Evolutionary conservation across 2,329 filamentous ascomycete species (phyloP).

Genomic region (Neofusicoccum umdonicola): DNA sequence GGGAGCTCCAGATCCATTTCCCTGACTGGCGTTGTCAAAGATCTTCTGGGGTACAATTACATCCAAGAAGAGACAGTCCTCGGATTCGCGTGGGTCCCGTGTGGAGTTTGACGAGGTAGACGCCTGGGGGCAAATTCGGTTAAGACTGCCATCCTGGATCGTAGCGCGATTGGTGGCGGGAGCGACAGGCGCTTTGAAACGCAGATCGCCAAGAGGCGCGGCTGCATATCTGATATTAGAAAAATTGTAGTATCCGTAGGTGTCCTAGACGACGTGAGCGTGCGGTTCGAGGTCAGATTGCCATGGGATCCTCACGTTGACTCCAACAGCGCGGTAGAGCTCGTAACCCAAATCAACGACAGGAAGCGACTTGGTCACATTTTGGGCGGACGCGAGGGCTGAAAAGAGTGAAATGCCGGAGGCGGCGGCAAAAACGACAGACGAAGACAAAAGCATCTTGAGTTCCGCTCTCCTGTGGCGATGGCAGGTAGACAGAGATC

Average conservation of each 20-base stretch:
- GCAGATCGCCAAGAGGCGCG: conserved; percentile 50
- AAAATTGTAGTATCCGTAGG: conserved; percentile 50
- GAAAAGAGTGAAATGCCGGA: background rate
- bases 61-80: conserved; percentile 43
- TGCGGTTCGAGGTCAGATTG: conserved; percentile 28
- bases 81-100: conserved; percentile 20
- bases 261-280: conserved; percentile 7
- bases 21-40: conserved; percentile 27
- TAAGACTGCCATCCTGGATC: conserved; percentile 46
- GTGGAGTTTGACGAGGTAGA: background rate
- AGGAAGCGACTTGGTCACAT: conserved; percentile 30
- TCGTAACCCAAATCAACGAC: conserved; percentile 56
- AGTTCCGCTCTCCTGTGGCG: no score
- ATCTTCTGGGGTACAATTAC: conserved; percentile 36
- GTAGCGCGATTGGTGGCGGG: conserved; percentile 44
- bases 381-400: background rate
- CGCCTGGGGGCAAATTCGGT: background rate
- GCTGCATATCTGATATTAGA: conserved; percentile 57
- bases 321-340: conserved; percentile 47
- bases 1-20: conserved; percentile 29
- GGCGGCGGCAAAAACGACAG: background rate
- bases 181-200: conserved; percentile 49
- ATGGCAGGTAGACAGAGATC: no score
- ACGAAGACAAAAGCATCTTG: background rate
- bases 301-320: conserved; percentile 36